Percentiles rank a stretch among this genome's conserved stretches.
These are phyloP conservation scores for Globisporangium rhizosaccharum DNA, from an alignment of 352 stramenopile genomes.

Conservation along the genomic window DNA sequence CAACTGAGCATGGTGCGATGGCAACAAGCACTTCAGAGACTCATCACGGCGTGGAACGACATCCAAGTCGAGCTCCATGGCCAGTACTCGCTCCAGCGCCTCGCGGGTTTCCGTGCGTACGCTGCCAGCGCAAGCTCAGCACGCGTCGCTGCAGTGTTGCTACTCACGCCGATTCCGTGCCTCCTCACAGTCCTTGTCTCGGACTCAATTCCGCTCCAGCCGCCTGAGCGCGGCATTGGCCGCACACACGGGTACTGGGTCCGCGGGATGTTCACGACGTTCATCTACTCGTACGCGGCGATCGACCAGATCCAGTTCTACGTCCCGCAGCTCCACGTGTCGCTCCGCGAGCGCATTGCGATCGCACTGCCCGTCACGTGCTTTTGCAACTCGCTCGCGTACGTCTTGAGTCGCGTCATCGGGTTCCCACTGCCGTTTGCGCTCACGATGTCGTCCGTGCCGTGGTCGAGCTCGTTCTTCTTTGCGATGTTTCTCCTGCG, in stretches of 20 bases:
- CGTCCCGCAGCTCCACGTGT: constrained; percentile 17
- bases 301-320: constrained; percentile 3
- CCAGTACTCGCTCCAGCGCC: constrained; percentile 20
- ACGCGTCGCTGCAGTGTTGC: background rate
- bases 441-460: constrained; percentile 14
- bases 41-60: constrained; percentile 15
- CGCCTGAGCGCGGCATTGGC: background rate
- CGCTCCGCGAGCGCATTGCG: background rate
- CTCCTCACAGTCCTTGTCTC: background rate
- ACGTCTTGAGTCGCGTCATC: constrained; percentile 12
- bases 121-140: background rate
- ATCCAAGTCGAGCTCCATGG: constrained; percentile 33
- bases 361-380: background rate
- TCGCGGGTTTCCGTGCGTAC: background rate
- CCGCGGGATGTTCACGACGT: background rate
- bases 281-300: constrained; percentile 1
- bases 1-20: background rate
- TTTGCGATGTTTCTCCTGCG: background rate
- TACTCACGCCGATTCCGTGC: constrained; percentile 1
- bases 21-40: background rate
- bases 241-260: background rate
- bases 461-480: constrained; percentile 6
- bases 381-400: background rate
- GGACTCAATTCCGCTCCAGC: constrained; percentile 5
- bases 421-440: constrained; percentile 42